Conservation (phyloP, 2,329 filamentous ascomycete species). For the Penicillium psychrosexuale region DNA sequence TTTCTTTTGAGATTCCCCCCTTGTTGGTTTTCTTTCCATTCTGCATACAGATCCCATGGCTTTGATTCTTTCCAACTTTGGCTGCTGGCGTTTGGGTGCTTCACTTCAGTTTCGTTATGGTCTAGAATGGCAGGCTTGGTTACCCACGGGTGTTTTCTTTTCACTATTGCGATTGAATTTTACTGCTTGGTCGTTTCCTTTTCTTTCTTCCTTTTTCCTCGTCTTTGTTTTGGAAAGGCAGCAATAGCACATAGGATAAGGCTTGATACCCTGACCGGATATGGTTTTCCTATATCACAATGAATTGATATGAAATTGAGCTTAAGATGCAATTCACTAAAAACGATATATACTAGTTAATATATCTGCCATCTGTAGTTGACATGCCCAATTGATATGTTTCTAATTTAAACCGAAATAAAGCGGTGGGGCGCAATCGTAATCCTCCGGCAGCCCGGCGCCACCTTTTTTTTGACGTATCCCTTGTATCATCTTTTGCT, state of each 20-base stretch:
- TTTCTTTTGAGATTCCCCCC: constrained; percentile 18
- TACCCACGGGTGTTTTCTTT: constrained; percentile 11
- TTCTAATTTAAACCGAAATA: constrained; percentile 4
- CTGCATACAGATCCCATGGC: constrained; percentile 4
- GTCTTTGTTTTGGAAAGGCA: not conserved
- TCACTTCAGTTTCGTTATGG: constrained; percentile 1
- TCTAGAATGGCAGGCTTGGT: constrained; percentile 24
- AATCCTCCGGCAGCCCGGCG: constrained; percentile 21
- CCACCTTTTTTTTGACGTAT: constrained; percentile 29
- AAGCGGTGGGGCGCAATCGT: constrained; percentile 13
- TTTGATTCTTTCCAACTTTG: constrained; percentile 4
- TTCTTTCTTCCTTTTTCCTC: not conserved
- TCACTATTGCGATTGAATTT: constrained; percentile 1
- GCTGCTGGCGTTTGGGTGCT: constrained; percentile 12
- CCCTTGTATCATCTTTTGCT: constrained; percentile 9
- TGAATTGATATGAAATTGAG: not conserved
- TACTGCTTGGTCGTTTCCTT: not conserved
- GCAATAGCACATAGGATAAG: constrained; percentile 14
- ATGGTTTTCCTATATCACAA: constrained; percentile 13
- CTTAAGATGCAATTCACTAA: not conserved
- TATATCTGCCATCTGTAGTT: not conserved
- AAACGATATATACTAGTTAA: not conserved
- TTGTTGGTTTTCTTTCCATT: not conserved
- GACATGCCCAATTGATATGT: not conserved
- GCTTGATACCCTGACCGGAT: constrained; percentile 27